Evolutionary conservation across 192 early-diverging fungal species (phyloP), one percentile per base, ranked within the genome.

Genomic region (Coemansia sp.): DNA sequence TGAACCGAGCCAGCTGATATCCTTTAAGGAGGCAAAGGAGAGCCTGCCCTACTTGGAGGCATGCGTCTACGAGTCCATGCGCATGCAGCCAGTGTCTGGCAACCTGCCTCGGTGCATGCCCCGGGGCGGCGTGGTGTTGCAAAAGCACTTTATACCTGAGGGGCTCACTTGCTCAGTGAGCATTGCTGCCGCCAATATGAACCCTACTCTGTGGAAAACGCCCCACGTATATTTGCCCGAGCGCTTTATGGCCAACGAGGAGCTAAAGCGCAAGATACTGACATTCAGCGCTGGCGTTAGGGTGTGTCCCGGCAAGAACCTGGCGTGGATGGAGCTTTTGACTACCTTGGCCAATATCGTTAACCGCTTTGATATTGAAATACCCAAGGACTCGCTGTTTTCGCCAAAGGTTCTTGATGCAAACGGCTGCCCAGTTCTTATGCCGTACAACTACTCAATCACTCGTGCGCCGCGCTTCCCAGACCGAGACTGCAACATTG

Each of bases 231-330:
- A 50, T 34, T 19, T 34, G 9, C 76, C 76, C 0, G 60, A 63
- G 36, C 38, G 76, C 12, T 80, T 80, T 38, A 15, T 72, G 8
- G 27, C 40, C 1, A 27, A 52, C 10, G 55, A 61, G 0, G 59
- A 40, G 11, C 22, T 29, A 10, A 66, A 68, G 46, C 62, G 57
- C 7, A 53, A 34, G 2, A 21, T 80, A 11, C 17, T 80, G 53
- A 80, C 67, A 0, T 80, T 80, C 22, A 73, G 70, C 19, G 58
- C 62, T 9, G 76, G 76, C 12, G 70, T 73, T 12, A 36, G 76
- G 15, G 61, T 58, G 3, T 80, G 76, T 14, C 76, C 76, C 14
- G 76, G 76, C 0, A 56, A 56, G 5, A 33, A 80, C 55, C 29
- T 80, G 62, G 76, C 76, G 8, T 48, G 52, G 63, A 53, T 69